Evolutionary conservation across 2,329 filamentous ascomycete genomes (phyloP).

Genomic region (Xylariaceae sp.): DNA sequence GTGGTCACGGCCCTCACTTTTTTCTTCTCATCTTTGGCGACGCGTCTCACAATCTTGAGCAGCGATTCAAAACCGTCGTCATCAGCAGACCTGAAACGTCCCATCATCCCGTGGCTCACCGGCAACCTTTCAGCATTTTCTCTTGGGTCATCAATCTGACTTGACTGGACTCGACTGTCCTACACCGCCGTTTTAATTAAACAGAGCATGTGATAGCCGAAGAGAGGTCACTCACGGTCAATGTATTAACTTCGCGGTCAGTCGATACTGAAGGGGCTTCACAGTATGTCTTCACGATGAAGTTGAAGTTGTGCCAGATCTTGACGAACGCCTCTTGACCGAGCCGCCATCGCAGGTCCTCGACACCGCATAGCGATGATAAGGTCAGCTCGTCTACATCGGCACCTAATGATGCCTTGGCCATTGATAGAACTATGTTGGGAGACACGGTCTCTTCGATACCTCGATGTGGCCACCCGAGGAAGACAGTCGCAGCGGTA

Average conservation of each 20-base stretch:
- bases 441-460: neutral
- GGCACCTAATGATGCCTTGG: constrained; percentile 1
- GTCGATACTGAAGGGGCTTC: neutral
- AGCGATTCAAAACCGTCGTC: constrained; percentile 8
- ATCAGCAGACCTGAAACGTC: constrained; percentile 8
- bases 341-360: constrained; percentile 6
- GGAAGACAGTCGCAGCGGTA: constrained; percentile 10
- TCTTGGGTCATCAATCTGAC: constrained; percentile 4
- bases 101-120: constrained; percentile 9
- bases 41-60: constrained; percentile 3
- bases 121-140: constrained; percentile 9
- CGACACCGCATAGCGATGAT: constrained; percentile 6
- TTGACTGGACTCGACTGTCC: constrained; percentile 3
- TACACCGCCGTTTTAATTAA: constrained; percentile 7
- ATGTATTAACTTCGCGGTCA: neutral
- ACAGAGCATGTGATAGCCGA: neutral
- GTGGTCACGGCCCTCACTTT: constrained; percentile 1
- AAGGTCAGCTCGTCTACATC: constrained; percentile 3
- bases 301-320: constrained; percentile 14
- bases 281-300: constrained; percentile 12
- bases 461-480: constrained; percentile 11
- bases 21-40: constrained; percentile 7
- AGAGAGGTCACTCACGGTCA: constrained; percentile 1
- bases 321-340: constrained; percentile 10
- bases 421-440: constrained; percentile 7